Conservation (phyloP, 2,329 filamentous ascomycete genomes). For the Nigrospora osmanthi region DNA sequence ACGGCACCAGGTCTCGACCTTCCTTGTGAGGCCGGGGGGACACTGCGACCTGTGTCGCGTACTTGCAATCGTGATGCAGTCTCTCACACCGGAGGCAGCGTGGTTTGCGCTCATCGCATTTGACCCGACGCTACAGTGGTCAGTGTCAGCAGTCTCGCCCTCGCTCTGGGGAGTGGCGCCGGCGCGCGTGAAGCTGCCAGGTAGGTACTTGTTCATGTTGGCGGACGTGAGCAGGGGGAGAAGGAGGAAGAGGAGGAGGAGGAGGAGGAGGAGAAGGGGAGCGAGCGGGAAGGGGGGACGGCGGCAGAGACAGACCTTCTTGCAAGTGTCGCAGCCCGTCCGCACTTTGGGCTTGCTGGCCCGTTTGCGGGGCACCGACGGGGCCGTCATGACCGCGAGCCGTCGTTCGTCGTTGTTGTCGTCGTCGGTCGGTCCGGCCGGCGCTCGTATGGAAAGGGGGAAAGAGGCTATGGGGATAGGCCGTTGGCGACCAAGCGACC, state of each 20-base stretch:
- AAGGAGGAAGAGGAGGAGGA: background rate
- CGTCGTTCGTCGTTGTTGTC: no score
- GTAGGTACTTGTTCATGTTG: background rate
- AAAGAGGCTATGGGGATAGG: background rate
- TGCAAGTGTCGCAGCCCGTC: slow-evolving; percentile 1
- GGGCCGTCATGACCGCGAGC: background rate
- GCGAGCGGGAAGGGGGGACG: background rate
- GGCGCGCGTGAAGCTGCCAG: no score
- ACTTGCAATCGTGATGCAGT: background rate
- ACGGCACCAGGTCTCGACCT: no score
- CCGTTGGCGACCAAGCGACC: no score
- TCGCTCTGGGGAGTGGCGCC: no score
- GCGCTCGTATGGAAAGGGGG: background rate
- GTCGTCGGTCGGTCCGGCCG: background rate
- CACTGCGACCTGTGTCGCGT: background rate
- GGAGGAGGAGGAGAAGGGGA: background rate
- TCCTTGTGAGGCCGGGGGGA: no score
- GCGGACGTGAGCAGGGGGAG: background rate
- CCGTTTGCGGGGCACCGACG: background rate
- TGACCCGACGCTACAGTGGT: background rate
- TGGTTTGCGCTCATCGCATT: slow-evolving; percentile 1
- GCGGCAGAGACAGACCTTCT: background rate
- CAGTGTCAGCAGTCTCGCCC: background rate
- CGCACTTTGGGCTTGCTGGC: slow-evolving; percentile 2
- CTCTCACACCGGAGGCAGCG: slow-evolving; percentile 1